phyloP scores from a whole-genome alignment of 1,284 basidiomycete species.

The Rhodofomes roseus region DNA sequence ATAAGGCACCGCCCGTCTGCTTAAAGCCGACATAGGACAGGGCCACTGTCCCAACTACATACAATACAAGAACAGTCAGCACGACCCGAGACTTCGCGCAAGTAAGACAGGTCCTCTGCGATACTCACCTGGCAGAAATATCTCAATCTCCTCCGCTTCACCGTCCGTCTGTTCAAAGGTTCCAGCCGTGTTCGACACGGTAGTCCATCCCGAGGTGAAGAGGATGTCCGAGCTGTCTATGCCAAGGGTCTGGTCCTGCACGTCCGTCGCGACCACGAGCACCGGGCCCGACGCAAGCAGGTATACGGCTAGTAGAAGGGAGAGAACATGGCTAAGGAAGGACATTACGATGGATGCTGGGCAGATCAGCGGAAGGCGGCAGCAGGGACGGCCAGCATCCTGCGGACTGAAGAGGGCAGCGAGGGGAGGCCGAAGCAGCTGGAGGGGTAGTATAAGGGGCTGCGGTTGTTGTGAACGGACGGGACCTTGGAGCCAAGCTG shows the following conservation, averaged over 20 bases:
- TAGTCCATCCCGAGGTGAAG: conserved; percentile 22
- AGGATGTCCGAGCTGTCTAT: conserved; percentile 12
- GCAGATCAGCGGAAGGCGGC: conserved; percentile 9
- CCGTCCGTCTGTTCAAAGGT: conserved; percentile 14
- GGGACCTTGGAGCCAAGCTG: neutral
- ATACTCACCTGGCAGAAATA: conserved; percentile 17
- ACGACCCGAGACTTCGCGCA: neutral
- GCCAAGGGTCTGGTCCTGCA: conserved; percentile 18
- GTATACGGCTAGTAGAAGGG: conserved; percentile 7
- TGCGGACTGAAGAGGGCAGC: conserved; percentile 8
- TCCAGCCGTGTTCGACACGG: conserved; percentile 8
- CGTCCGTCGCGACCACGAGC: conserved; percentile 14
- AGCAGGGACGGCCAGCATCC: conserved; percentile 24
- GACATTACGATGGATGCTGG: neutral
- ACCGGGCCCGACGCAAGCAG: conserved; percentile 3
- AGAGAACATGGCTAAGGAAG: neutral
- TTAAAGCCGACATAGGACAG: conserved; percentile 21
- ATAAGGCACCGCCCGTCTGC: conserved; percentile 14
- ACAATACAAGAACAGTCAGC: neutral
- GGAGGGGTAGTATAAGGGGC: neutral
- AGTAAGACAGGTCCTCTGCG: neutral
- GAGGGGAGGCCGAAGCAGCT: conserved; percentile 9
- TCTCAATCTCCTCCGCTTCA: conserved; percentile 11
- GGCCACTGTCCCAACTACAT: conserved; percentile 15
- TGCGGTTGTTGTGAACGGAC: neutral